A percentile compares a stretch with the other conserved stretches of the same genome.
Evolutionary conservation across 352 stramenopile genomes (phyloP).

Genomic region (Halophytophthora polymorphica): DNA sequence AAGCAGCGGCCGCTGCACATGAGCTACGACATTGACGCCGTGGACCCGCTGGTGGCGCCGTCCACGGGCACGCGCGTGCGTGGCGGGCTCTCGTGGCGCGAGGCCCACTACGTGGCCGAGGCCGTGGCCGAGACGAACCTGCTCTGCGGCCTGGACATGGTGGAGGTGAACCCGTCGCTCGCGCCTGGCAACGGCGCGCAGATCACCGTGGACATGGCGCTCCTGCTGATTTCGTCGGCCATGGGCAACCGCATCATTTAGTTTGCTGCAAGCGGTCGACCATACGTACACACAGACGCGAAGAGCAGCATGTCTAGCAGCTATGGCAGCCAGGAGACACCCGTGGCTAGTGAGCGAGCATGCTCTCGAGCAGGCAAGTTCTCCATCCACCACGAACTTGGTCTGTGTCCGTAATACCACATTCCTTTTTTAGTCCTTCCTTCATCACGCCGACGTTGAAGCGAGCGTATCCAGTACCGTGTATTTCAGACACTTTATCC

Average conservation of each 20-base stretch:
- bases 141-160: conserved; percentile 91
- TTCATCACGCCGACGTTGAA: too few species aligned
- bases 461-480: too few species aligned
- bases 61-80: conserved; percentile 94
- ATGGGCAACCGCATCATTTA: conserved; percentile 93
- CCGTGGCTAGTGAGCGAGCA: too few species aligned
- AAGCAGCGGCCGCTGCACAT: conserved; percentile 93
- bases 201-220: conserved; percentile 92
- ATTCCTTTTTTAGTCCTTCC: too few species aligned
- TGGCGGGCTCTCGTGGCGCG: conserved; percentile 94
- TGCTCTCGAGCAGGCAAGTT: too few species aligned
- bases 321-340: too few species aligned
- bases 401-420: too few species aligned
- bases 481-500: background rate
- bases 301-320: too few species aligned
- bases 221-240: conserved; percentile 91
- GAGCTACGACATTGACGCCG: conserved; percentile 98
- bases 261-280: background rate
- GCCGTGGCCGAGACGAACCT: conserved; percentile 89
- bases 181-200: conserved; percentile 83
- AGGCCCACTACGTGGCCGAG: conserved; percentile 96
- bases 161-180: conserved; percentile 94
- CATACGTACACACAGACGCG: too few species aligned
- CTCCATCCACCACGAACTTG: too few species aligned
- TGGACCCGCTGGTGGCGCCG: conserved; percentile 93